These are phyloP conservation scores for Leccinum barrowsii DNA, from an alignment of 768 basidiomycete genomes.

Conservation along the genomic window DNA sequence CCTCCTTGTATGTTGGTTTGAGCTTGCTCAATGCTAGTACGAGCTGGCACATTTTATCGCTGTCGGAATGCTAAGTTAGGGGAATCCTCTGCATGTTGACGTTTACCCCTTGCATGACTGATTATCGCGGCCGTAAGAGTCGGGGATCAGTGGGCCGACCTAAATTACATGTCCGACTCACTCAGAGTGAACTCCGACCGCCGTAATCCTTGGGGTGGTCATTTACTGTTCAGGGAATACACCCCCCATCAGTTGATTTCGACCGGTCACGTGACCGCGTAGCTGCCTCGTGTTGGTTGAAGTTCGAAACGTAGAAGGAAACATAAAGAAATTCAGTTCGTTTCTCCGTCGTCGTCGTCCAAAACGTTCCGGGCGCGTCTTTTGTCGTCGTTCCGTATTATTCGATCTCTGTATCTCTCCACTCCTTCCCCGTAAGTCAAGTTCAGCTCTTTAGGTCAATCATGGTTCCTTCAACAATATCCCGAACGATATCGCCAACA, in stretches of 20 bases:
- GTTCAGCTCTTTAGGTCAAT: constrained; percentile 9
- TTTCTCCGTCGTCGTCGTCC: constrained; percentile 16
- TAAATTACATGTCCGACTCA: too few relatives aligned
- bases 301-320: constrained; percentile 13
- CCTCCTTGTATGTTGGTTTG: too few relatives aligned
- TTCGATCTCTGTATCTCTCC: not conserved
- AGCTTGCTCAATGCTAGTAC: too few relatives aligned
- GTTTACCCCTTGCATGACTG: too few relatives aligned
- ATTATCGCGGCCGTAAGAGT: too few relatives aligned
- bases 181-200: too few relatives aligned
- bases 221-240: too few relatives aligned
- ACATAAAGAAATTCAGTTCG: constrained; percentile 27
- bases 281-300: constrained; percentile 34
- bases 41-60: too few relatives aligned
- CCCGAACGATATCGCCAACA: constrained; percentile 28
- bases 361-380: constrained; percentile 17
- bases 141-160: too few relatives aligned
- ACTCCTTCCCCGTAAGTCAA: constrained; percentile 9
- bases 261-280: constrained; percentile 33
- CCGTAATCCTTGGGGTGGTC: too few relatives aligned
- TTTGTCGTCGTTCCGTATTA: not conserved
- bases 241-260: constrained; percentile 7
- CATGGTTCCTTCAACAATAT: constrained; percentile 18
- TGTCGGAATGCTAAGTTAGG: too few relatives aligned
- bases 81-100: too few relatives aligned